These are phyloP conservation scores for Aspergillus affinis DNA, from an alignment of 495 filamentous ascomycete genomes.

Conservation along the genomic window DNA sequence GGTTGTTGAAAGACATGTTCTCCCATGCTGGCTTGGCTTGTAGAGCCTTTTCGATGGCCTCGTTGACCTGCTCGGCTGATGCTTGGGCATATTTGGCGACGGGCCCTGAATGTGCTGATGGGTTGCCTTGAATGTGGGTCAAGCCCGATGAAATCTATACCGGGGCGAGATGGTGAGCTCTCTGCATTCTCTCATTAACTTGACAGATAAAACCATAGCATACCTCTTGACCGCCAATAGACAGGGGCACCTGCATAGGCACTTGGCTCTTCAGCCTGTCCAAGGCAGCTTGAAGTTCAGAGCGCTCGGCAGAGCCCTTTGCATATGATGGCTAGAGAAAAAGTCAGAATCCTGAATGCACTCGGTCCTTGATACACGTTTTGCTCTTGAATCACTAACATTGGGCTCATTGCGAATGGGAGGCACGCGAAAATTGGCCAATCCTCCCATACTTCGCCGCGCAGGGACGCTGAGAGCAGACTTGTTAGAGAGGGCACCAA, in stretches of 20 bases:
- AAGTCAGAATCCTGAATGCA: no score
- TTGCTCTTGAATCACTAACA: not conserved
- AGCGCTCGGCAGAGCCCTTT: not conserved
- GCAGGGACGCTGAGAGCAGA: not conserved
- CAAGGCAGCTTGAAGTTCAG: not conserved
- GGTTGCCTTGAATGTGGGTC: constrained; percentile 61
- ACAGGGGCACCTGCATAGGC: not conserved
- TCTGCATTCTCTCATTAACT: no score
- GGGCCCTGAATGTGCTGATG: constrained; percentile 62
- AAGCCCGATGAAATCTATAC: no score
- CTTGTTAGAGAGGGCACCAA: no score
- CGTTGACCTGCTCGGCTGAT: constrained; percentile 64
- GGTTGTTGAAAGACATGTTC: constrained; percentile 75
- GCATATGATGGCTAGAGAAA: not conserved
- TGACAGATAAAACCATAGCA: no score
- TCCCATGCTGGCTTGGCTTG: constrained; percentile 81
- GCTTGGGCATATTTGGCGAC: constrained; percentile 83
- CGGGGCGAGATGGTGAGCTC: no score
- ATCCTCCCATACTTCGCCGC: not conserved
- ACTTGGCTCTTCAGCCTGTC: not conserved
- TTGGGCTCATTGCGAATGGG: not conserved
- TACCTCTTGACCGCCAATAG: no score
- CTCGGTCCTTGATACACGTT: no score
- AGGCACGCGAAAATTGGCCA: not conserved
- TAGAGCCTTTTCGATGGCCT: constrained; percentile 77